Percentiles rank a stretch among this genome's conserved stretches.
phyloP scores from a whole-genome alignment of 2,329 filamentous ascomycete genomes.

The Elsinoe batatas region DNA sequence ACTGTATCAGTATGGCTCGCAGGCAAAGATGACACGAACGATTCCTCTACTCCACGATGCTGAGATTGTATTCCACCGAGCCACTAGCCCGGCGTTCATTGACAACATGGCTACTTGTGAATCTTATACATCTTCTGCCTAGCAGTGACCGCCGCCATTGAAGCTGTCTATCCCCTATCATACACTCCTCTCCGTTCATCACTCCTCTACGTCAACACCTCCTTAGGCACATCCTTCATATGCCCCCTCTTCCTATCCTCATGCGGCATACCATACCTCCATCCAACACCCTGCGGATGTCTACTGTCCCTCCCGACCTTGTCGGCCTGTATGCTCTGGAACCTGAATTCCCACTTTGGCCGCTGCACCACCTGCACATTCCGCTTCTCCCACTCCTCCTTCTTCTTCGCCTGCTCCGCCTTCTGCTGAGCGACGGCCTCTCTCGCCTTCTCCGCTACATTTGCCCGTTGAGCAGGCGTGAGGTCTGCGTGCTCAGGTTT shows the following conservation, averaged over 20 bases:
- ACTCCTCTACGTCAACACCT: neutral
- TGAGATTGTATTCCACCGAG: no score
- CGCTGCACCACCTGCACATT: conserved; percentile 37
- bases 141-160: neutral
- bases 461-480: conserved; percentile 24
- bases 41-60: no score
- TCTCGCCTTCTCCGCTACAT: conserved; percentile 20
- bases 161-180: neutral
- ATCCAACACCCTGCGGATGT: conserved; percentile 44
- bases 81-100: no score
- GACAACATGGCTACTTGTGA: no score
- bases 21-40: no score
- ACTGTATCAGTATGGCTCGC: no score
- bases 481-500: conserved; percentile 33
- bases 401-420: conserved; percentile 30
- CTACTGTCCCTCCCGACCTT: conserved; percentile 47
- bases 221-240: conserved; percentile 36
- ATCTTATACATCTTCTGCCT: no score
- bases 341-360: conserved; percentile 50
- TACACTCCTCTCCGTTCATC: neutral
- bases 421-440: conserved; percentile 31
- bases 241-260: conserved; percentile 53
- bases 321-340: conserved; percentile 49
- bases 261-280: conserved; percentile 52
- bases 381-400: conserved; percentile 34